Evolutionary conservation across 2,329 filamentous ascomycete species (phyloP), one percentile per base, ranked within the genome.

Genomic region (Arthrobotrys megalospora): DNA sequence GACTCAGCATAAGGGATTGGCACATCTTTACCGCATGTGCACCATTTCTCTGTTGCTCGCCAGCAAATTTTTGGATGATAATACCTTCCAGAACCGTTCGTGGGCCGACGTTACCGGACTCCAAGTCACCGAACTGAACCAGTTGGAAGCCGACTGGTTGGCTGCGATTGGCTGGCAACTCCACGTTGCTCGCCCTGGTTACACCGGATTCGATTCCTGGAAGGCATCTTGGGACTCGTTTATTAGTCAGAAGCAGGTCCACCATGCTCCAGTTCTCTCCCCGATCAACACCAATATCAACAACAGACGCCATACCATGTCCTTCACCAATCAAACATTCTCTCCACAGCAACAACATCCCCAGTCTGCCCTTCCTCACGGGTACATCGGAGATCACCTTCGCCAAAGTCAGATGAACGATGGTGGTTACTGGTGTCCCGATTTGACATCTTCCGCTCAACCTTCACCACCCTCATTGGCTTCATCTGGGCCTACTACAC

Each of bases 41-140:
- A 97, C 94, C 6, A 92, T 95, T 43, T 90, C 92, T 6, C 86
- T 97, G 72, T 88, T 97, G 64, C 88, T 97, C 66, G 94, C 93
- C 77, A 97, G 93, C 89, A 97, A 97, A 86, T 97, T 97, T 83
- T 87, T 97, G 81, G 94, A 97, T 83, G 94, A 97, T 87, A 97
- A 97, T 85, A 97, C 94, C 5, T 97, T 97, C 85, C 94, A 97
- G 87, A 97, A 97, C 86, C 92, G 93, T 69, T 97, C 94, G 0
- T 97, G 94, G 94, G 93, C 94, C 4, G 94, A 97, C 83, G 94
- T 97, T 65, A 97, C 93, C 85, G 93, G 93, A 79, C 97, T 97
- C 81, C 88, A 91, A 36, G 93, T 97, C 19, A 85, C 88, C 1
- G 93, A 97, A 83, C 88, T 97, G 81, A 97, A 97, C 85, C 87